Conservation (phyloP, 305 asterid genomes). For the Ruellia speciosa region DNA sequence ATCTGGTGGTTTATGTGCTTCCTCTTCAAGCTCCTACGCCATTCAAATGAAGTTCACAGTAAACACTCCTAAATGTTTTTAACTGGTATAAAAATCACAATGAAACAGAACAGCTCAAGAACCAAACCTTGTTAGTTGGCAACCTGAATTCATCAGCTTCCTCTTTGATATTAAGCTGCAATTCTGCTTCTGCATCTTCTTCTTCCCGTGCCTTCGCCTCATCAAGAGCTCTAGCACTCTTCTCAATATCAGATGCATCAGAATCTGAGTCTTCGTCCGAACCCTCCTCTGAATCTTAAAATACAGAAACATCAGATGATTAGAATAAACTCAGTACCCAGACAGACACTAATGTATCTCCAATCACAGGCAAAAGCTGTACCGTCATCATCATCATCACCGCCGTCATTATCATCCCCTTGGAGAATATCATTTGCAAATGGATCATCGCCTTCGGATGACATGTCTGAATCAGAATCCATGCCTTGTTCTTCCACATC, state of each 20-base stretch:
- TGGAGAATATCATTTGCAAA: constrained; percentile 54
- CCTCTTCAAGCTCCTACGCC: constrained; percentile 78
- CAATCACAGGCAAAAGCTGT: constrained; percentile 12
- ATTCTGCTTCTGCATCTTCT: constrained; percentile 44
- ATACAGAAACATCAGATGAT: constrained; percentile 1
- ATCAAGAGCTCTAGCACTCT: constrained; percentile 45
- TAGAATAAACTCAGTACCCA: neutral
- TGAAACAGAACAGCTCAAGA: constrained; percentile 10
- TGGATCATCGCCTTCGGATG: constrained; percentile 67
- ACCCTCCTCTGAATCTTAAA: constrained; percentile 31
- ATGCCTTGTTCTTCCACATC: constrained; percentile 35
- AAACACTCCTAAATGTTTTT: constrained; percentile 4
- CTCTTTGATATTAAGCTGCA: constrained; percentile 50
- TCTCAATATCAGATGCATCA: constrained; percentile 55
- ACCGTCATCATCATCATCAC: constrained; percentile 49
- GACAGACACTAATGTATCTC: constrained; percentile 5
- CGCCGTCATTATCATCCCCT: constrained; percentile 22
- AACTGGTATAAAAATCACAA: constrained; percentile 1
- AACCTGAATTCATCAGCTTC: constrained; percentile 74
- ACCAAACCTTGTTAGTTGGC: constrained; percentile 66
- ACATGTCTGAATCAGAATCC: constrained; percentile 56
- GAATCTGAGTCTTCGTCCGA: constrained; percentile 41
- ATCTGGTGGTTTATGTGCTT: constrained; percentile 69
- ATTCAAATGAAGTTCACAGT: constrained; percentile 12
- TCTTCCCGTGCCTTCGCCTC: constrained; percentile 37